Evolutionary conservation across 2,329 filamentous ascomycete species (phyloP).

Genomic region (Apiospora rasikravindrae): DNA sequence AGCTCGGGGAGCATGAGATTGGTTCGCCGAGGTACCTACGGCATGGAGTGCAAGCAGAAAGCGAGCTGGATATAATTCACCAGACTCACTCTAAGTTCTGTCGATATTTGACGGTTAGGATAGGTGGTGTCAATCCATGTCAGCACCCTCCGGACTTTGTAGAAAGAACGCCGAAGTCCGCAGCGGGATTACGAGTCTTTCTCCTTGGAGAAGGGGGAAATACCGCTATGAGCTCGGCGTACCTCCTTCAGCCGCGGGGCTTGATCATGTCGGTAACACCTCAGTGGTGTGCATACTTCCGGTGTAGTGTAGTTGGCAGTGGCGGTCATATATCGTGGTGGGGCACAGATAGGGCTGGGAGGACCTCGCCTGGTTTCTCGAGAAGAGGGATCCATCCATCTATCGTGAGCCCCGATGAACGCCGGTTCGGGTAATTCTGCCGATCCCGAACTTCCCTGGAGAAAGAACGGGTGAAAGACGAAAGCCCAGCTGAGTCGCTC

Average conservation of each 20-base stretch:
- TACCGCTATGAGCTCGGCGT: background rate
- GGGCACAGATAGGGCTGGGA: slow-evolving; percentile 6
- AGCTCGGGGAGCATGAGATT: background rate
- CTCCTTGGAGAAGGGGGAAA: background rate
- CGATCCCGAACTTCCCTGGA: background rate
- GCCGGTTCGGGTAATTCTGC: background rate
- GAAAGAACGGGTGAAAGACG: background rate
- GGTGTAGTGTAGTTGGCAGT: background rate
- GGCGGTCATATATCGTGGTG: background rate
- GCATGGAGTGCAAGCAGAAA: background rate
- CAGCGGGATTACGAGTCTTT: background rate
- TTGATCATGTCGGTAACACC: background rate
- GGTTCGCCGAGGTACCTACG: background rate
- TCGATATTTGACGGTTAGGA: background rate
- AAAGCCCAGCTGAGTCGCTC: background rate
- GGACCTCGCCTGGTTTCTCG: slow-evolving; percentile 11
- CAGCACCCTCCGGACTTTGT: background rate
- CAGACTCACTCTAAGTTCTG: background rate
- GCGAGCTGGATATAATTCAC: background rate
- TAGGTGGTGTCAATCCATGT: background rate
- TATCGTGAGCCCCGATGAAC: background rate
- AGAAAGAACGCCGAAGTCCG: background rate
- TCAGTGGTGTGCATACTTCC: background rate
- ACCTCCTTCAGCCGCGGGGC: background rate
- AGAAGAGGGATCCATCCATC: background rate